These are phyloP conservation scores for Porphyrellus sp. DNA, from an alignment of 1,284 basidiomycete species.

Conservation along the genomic window DNA sequence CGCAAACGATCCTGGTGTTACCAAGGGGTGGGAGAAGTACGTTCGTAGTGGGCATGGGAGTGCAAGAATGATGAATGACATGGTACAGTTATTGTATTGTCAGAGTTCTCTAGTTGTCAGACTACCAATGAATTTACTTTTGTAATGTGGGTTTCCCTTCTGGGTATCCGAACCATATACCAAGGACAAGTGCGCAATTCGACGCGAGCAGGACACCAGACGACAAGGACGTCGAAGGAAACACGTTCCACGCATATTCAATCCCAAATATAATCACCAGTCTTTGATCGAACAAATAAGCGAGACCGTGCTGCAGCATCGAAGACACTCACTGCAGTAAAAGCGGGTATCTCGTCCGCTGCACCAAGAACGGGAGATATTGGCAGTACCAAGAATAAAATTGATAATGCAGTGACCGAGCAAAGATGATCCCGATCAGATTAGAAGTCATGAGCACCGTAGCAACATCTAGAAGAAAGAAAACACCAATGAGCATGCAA, in stretches of 20 bases:
- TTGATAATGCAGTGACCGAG: slow-evolving; percentile 97
- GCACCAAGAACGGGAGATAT: slow-evolving; percentile 84
- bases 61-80: slow-evolving; percentile 19
- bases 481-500: slow-evolving; percentile 10
- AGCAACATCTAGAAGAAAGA: slow-evolving; percentile 69
- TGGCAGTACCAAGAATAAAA: slow-evolving; percentile 99
- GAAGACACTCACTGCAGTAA: slow-evolving; percentile 53
- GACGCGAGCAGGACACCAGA: slow-evolving; percentile 61
- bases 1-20: slow-evolving; percentile 67
- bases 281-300: slow-evolving; percentile 40
- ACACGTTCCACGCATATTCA: slow-evolving; percentile 88
- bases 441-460: slow-evolving; percentile 89
- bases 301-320: neutral
- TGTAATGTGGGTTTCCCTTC: slow-evolving; percentile 33
- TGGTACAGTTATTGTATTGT: neutral
- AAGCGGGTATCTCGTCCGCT: slow-evolving; percentile 66
- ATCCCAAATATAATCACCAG: slow-evolving; percentile 58
- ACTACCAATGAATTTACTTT: slow-evolving; percentile 3
- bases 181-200: slow-evolving; percentile 58
- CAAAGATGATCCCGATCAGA: slow-evolving; percentile 87
- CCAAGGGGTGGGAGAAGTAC: slow-evolving; percentile 78
- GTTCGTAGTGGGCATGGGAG: slow-evolving; percentile 71
- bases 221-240: slow-evolving; percentile 74
- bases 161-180: slow-evolving; percentile 59
- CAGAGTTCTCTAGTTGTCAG: neutral